Evolutionary conservation across 2,329 filamentous ascomycete genomes (phyloP).

Genomic region (Didymellaceae sp.): DNA sequence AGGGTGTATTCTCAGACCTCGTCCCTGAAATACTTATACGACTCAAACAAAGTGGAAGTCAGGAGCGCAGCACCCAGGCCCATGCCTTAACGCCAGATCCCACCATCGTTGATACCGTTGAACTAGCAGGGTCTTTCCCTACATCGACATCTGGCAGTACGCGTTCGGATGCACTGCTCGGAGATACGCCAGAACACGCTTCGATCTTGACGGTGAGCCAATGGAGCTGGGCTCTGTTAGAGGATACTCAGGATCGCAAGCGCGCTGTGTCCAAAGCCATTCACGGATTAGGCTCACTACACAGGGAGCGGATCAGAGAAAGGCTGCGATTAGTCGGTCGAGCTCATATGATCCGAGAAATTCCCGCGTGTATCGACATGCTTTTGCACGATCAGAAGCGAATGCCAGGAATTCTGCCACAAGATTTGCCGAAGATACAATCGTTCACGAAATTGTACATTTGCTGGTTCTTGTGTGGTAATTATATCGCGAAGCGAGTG

Average conservation of each 20-base stretch:
- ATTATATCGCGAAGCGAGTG: conserved; percentile 24
- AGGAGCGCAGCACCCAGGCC: not conserved
- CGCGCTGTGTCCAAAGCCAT: conserved; percentile 55
- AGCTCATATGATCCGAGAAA: conserved; percentile 30
- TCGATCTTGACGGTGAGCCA: conserved; percentile 32
- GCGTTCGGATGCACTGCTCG: conserved; percentile 1
- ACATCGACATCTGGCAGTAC: not conserved
- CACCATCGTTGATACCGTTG: conserved; percentile 12
- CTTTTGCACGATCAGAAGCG: conserved; percentile 22
- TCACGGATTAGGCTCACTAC: conserved; percentile 31
- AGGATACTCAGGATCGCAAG: conserved; percentile 50
- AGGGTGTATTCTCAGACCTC: not conserved
- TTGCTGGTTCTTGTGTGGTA: conserved; percentile 44
- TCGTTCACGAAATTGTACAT: conserved; percentile 40
- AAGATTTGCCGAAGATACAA: conserved; percentile 35
- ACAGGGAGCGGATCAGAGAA: conserved; percentile 30
- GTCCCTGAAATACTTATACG: not conserved
- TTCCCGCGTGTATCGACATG: conserved; percentile 34
- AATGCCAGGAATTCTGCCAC: conserved; percentile 34
- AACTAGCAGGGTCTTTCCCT: not conserved
- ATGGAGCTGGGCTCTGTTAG: conserved; percentile 48
- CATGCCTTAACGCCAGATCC: not conserved
- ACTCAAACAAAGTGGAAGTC: too few species aligned
- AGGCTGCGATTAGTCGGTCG: conserved; percentile 30
- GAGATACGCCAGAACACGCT: conserved; percentile 33